A percentile compares a stretch with the other conserved stretches of the same genome.
Evolutionary conservation across 2,329 filamentous ascomycete species (phyloP).

Genomic region (Fusarium nanum): DNA sequence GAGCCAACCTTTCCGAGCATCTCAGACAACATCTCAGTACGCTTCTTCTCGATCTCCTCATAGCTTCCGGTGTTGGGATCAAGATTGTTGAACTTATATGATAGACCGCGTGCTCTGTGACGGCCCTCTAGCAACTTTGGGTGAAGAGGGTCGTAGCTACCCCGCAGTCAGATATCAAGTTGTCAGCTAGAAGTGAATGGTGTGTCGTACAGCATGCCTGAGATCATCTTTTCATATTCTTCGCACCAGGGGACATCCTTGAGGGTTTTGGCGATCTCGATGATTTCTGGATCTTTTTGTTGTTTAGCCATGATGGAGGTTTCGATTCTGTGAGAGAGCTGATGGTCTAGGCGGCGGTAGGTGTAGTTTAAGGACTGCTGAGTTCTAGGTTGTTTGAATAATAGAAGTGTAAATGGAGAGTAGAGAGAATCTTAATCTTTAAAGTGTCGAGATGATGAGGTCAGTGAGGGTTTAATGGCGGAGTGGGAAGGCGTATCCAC

Average conservation of each 20-base stretch:
- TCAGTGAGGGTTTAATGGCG: constrained; percentile 7
- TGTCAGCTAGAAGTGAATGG: fast-evolving
- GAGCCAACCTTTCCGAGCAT: constrained; percentile 39
- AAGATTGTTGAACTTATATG: constrained; percentile 43
- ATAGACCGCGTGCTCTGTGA: constrained; percentile 35
- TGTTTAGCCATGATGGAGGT: constrained; percentile 36
- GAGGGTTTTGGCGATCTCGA: constrained; percentile 40
- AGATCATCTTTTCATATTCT: constrained; percentile 46
- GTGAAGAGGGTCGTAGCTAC: constrained; percentile 38
- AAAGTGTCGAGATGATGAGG: constrained; percentile 1
- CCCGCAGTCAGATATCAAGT: not conserved
- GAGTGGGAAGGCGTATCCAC: not conserved
- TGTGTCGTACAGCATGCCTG: constrained; percentile 41
- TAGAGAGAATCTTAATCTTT: not conserved
- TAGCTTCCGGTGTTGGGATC: constrained; percentile 37
- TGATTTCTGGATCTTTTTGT: constrained; percentile 34
- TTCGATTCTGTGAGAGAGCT: fast-evolving
- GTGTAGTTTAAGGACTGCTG: not conserved
- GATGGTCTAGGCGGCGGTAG: not conserved
- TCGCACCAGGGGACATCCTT: constrained; percentile 40
- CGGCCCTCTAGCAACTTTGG: constrained; percentile 38
- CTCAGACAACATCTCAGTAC: constrained; percentile 20
- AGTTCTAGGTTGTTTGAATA: not conserved
- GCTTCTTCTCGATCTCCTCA: constrained; percentile 14
- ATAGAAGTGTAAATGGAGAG: not conserved